These are phyloP conservation scores for Pezicula radicicola DNA, from an alignment of 2,329 filamentous ascomycete genomes.

Conservation along the genomic window DNA sequence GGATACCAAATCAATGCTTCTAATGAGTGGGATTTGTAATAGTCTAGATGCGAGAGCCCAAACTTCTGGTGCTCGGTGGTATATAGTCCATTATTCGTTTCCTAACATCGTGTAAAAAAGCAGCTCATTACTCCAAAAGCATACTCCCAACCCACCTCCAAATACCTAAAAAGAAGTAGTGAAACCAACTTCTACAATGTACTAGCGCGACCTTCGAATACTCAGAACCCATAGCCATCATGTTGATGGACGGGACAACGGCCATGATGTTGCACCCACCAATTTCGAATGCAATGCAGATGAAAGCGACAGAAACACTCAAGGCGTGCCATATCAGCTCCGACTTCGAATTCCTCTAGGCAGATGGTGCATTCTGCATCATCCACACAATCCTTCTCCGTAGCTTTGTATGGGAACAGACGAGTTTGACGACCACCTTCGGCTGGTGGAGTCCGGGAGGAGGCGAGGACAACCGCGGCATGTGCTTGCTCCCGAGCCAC, in stretches of 20 bases:
- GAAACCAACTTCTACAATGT: too few species aligned
- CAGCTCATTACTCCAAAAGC: too few species aligned
- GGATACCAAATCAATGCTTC: too few species aligned
- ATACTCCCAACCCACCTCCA: too few species aligned
- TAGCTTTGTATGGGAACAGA: conserved; percentile 62
- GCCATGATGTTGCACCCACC: conserved; percentile 61
- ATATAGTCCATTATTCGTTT: too few species aligned
- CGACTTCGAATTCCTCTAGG: conserved; percentile 62
- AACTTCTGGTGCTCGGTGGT: too few species aligned
- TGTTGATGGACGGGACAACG: conserved; percentile 66
- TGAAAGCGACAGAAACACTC: conserved; percentile 68
- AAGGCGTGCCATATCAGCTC: conserved; percentile 60
- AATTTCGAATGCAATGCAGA: conserved; percentile 55
- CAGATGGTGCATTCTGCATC: conserved; percentile 67
- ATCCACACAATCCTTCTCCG: conserved; percentile 67
- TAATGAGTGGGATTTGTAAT: too few species aligned
- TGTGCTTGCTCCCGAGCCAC: conserved; percentile 19
- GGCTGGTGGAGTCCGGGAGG: conserved; percentile 9
- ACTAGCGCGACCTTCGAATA: too few species aligned
- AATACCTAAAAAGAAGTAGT: too few species aligned
- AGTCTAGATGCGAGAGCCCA: too few species aligned
- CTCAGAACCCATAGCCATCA: conserved; percentile 7
- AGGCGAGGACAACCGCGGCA: conserved; percentile 13
- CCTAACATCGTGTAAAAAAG: too few species aligned
- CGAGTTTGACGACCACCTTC: conserved; percentile 46